Percentiles rank a stretch among this genome's conserved stretches.
phyloP scores from a whole-genome alignment of 805 yeast genomes.

The Yarrowia sp. region DNA sequence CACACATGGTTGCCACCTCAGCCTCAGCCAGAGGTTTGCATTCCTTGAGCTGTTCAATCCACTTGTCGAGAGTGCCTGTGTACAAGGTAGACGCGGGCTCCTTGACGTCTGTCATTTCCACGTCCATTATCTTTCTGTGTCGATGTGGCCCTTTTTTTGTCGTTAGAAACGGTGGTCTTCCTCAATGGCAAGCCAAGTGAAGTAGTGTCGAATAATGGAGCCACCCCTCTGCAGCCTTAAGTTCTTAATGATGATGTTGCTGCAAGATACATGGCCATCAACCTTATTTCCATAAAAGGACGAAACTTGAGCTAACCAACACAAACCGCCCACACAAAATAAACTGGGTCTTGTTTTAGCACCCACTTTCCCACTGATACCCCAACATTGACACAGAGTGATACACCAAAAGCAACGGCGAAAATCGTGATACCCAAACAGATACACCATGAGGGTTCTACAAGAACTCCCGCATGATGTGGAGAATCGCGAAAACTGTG shows the following conservation, averaged over 20 bases:
- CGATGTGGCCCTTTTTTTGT: neutral
- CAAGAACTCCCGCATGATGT: constrained; percentile 14
- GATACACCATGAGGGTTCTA: constrained; percentile 19
- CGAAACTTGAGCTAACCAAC: neutral
- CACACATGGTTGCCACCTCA: constrained; percentile 79
- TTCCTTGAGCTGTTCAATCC: constrained; percentile 83
- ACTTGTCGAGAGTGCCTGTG: constrained; percentile 75
- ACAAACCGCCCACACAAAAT: no score
- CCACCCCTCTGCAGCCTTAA: constrained; percentile 28
- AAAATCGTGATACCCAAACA: neutral
- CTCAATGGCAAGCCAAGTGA: neutral
- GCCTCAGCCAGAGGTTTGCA: constrained; percentile 86
- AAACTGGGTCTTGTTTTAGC: neutral
- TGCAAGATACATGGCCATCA: constrained; percentile 34
- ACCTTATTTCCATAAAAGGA: constrained; percentile 4
- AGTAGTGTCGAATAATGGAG: constrained; percentile 11
- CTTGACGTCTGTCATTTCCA: constrained; percentile 36
- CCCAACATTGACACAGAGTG: neutral
- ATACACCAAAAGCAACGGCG: neutral
- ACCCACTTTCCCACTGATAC: neutral
- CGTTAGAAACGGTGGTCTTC: neutral
- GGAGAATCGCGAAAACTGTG: constrained; percentile 26
- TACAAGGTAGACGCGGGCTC: constrained; percentile 21
- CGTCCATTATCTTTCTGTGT: constrained; percentile 13
- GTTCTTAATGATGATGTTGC: constrained; percentile 16